Percentiles rank a stretch among this genome's conserved stretches.
These are phyloP conservation scores for Thalia dealbata DNA, from an alignment of 176 grass and related monocot genomes.

Conservation along the genomic window DNA sequence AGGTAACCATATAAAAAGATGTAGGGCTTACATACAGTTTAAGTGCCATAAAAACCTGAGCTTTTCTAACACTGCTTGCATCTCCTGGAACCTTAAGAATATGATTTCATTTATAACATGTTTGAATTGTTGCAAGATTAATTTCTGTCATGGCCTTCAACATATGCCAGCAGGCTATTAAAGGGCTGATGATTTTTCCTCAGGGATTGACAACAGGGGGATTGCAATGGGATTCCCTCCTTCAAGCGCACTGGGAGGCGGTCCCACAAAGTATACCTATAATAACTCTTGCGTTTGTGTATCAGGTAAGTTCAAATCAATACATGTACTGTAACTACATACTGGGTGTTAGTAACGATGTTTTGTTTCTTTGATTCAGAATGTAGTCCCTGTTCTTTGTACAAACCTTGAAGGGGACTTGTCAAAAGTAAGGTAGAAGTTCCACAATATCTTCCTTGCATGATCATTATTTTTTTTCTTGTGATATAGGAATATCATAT, in stretches of 20 bases:
- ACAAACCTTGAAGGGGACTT: slow-evolving; percentile 90
- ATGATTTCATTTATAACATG: too few species aligned
- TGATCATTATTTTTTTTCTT: not conserved
- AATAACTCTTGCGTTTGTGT: slow-evolving; percentile 89
- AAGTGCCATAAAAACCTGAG: too few species aligned
- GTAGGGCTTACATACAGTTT: too few species aligned
- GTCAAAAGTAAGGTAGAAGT: slow-evolving; percentile 70
- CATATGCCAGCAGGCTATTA: slow-evolving; percentile 1
- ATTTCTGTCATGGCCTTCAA: not conserved
- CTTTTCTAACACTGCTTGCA: too few species aligned
- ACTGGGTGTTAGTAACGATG: not conserved
- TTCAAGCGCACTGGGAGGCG: slow-evolving; percentile 57
- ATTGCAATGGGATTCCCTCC: slow-evolving; percentile 72
- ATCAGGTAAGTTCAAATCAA: slow-evolving; percentile 48
- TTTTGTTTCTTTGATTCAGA: slow-evolving; percentile 43
- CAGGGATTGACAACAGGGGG: slow-evolving; percentile 60
- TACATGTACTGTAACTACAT: not conserved
- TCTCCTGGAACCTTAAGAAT: too few species aligned
- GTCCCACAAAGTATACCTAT: slow-evolving; percentile 88
- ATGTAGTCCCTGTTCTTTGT: slow-evolving; percentile 86
- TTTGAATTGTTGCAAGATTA: not conserved
- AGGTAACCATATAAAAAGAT: too few species aligned
- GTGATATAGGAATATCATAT: not conserved
- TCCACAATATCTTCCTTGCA: not conserved
- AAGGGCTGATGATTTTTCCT: slow-evolving; percentile 1